Conservation (phyloP, 2,329 filamentous ascomycete species). For the Xylariaceae sp. region DNA sequence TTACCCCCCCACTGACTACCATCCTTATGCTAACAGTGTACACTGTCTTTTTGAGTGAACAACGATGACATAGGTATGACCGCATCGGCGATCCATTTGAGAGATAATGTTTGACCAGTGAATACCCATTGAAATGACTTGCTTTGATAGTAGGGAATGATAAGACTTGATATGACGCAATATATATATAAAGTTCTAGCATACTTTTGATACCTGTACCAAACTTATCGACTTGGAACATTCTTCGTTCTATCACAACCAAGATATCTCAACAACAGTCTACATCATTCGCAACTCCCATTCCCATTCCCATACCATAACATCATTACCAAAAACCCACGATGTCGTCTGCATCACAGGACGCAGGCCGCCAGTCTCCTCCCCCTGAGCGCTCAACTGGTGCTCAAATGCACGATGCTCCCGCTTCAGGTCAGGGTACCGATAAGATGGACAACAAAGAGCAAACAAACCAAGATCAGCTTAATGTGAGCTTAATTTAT, state of each 20-base stretch:
- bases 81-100: constrained; percentile 12
- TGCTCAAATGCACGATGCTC: constrained; percentile 64
- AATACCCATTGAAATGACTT: too few species aligned
- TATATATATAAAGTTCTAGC: too few species aligned
- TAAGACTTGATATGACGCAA: too few species aligned
- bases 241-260: background rate
- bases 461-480: constrained; percentile 57
- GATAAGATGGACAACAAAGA: constrained; percentile 61
- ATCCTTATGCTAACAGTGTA: too few species aligned
- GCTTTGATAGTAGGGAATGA: too few species aligned
- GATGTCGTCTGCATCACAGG: constrained; percentile 60
- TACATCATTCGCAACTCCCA: constrained; percentile 14
- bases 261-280: background rate
- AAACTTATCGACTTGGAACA: too few species aligned
- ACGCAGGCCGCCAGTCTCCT: constrained; percentile 77
- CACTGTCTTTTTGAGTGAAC: too few species aligned
- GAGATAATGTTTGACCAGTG: background rate
- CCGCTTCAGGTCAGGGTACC: constrained; percentile 63
- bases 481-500: constrained; percentile 49
- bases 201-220: too few species aligned
- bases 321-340: constrained; percentile 40
- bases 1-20: too few species aligned
- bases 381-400: constrained; percentile 71
- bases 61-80: constrained; percentile 24
- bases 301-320: background rate